Conservation (phyloP, 495 filamentous ascomycete species). For the Neurospora sp. region DNA sequence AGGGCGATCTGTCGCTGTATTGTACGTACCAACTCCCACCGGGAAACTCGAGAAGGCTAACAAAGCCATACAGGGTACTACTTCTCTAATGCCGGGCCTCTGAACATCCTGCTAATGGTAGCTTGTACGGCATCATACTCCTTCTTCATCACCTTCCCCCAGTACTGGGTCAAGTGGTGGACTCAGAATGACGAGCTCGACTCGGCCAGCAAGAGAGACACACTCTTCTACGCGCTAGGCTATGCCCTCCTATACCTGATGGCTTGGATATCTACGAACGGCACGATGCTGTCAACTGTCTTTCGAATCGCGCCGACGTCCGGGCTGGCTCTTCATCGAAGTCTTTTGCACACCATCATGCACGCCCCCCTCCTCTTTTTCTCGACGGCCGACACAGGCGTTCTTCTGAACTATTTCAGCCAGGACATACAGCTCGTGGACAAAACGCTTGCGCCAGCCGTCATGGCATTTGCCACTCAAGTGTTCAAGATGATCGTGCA, state of each 20-base stretch:
- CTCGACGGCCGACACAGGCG: conserved; percentile 7
- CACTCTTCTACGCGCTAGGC: conserved; percentile 18
- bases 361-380: conserved; percentile 6
- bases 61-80: conserved; percentile 38
- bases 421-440: conserved; percentile 53
- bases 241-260: conserved; percentile 19
- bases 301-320: conserved; percentile 6
- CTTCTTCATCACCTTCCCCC: conserved; percentile 28
- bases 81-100: conserved; percentile 38
- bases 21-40: background rate
- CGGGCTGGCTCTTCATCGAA: conserved; percentile 11
- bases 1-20: conserved; percentile 18
- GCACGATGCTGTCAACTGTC: conserved; percentile 10
- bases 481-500: conserved; percentile 25
- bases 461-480: conserved; percentile 5
- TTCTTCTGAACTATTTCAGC: conserved; percentile 36
- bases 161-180: conserved; percentile 33
- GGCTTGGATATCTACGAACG: conserved; percentile 22
- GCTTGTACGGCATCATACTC: conserved; percentile 17
- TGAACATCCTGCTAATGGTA: conserved; percentile 33
- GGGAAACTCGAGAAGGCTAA: background rate
- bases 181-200: conserved; percentile 10
- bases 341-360: conserved; percentile 9
- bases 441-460: conserved; percentile 33
- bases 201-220: background rate